Percentiles rank a stretch among this genome's conserved stretches.
Evolutionary conservation across 2,329 filamentous ascomycete genomes (phyloP).

Genomic region (Penicillium sp.): DNA sequence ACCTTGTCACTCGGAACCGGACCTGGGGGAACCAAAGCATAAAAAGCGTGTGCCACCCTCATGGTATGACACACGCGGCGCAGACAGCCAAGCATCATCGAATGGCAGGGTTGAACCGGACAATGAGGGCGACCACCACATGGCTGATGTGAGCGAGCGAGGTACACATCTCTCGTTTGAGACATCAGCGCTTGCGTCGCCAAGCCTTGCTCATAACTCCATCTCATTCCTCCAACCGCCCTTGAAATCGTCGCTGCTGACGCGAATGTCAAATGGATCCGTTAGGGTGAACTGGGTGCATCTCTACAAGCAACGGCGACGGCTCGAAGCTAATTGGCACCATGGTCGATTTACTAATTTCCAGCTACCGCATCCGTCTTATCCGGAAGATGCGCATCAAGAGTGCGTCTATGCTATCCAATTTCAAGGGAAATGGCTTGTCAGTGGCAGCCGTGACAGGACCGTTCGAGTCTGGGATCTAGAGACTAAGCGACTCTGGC

Average conservation of each 20-base stretch:
- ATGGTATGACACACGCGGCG: slow-evolving; percentile 45
- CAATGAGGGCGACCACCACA: slow-evolving; percentile 45
- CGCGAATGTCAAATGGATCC: slow-evolving; percentile 35
- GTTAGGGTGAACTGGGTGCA: slow-evolving; percentile 85
- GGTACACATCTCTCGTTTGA: slow-evolving; percentile 10
- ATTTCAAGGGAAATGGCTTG: slow-evolving; percentile 79
- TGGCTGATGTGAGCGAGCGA: slow-evolving; percentile 43
- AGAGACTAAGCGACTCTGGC: slow-evolving; percentile 73
- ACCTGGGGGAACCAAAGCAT: slow-evolving; percentile 52
- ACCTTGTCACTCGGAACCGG: slow-evolving; percentile 49
- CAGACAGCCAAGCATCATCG: background rate
- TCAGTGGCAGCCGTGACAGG: slow-evolving; percentile 89
- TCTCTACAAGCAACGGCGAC: slow-evolving; percentile 82
- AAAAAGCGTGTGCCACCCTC: slow-evolving; percentile 55
- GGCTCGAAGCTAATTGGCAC: slow-evolving; percentile 90
- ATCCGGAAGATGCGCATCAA: slow-evolving; percentile 78
- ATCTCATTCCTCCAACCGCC: slow-evolving; percentile 21
- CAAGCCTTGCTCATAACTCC: slow-evolving; percentile 13
- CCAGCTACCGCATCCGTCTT: slow-evolving; percentile 80
- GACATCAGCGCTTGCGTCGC: slow-evolving; percentile 12
- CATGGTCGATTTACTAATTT: slow-evolving; percentile 81
- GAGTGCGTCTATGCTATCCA: slow-evolving; percentile 97
- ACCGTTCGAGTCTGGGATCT: slow-evolving; percentile 90
- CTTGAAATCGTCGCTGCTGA: slow-evolving; percentile 35
- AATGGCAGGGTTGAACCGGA: slow-evolving; percentile 27